A percentile compares a stretch with the other conserved stretches of the same genome.
These are phyloP conservation scores for Elongisporangium undulatum DNA, from an alignment of 352 stramenopile species.

Conservation along the genomic window DNA sequence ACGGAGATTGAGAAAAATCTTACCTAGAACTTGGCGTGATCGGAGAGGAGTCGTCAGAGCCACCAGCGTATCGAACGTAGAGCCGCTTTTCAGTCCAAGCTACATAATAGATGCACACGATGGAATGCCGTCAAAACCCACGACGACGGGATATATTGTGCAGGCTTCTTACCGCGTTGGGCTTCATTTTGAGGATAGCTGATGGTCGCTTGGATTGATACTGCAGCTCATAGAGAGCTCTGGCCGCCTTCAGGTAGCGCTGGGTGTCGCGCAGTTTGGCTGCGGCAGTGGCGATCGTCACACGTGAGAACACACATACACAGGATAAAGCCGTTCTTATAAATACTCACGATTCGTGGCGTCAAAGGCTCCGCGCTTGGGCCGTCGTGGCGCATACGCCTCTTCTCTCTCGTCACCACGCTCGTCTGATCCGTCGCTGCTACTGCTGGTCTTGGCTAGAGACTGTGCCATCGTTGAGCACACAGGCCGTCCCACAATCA, in stretches of 20 bases:
- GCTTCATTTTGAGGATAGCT: conserved; percentile 72
- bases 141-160: not conserved
- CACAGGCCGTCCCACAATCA: not conserved
- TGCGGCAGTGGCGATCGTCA: conserved; percentile 11
- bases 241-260: conserved; percentile 52
- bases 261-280: conserved; percentile 52
- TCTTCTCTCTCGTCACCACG: not conserved
- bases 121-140: conserved; percentile 1
- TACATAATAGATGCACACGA: conserved; percentile 17
- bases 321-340: not conserved
- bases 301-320: not conserved
- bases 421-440: not conserved
- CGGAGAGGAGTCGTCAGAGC: conserved; percentile 66
- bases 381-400: not conserved
- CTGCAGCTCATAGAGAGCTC: conserved; percentile 70
- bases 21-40: conserved; percentile 65
- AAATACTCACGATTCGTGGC: conserved; percentile 1
- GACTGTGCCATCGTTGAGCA: not conserved
- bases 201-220: conserved; percentile 68
- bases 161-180: conserved; percentile 32
- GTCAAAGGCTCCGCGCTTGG: not conserved
- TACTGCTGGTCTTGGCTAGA: not conserved
- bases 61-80: conserved; percentile 64
- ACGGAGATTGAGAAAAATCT: not conserved
- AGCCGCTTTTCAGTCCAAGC: conserved; percentile 63